phyloP scores from a whole-genome alignment of 2,329 filamentous ascomycete genomes.

The Claviceps sp. region DNA sequence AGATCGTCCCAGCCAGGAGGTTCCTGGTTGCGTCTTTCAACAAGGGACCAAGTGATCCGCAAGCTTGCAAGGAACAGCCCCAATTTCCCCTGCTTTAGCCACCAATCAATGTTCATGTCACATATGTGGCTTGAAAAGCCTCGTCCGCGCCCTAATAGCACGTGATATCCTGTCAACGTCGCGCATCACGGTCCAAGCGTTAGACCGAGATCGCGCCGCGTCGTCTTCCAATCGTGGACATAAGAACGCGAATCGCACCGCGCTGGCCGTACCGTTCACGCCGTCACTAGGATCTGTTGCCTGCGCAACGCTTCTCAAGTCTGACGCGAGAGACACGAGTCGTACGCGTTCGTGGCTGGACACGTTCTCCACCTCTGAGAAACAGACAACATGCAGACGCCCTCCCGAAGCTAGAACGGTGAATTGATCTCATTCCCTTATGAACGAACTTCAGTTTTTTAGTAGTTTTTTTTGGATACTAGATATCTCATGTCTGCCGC shows the following conservation, averaged over 20 bases:
- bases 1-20: background rate
- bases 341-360: background rate
- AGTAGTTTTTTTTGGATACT: background rate
- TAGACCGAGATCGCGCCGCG: background rate
- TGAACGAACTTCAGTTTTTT: background rate
- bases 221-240: background rate
- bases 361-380: background rate
- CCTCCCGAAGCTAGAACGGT: background rate
- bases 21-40: background rate
- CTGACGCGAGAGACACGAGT: background rate
- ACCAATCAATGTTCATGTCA: conserved; percentile 10
- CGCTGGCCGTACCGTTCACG: background rate
- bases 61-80: conserved; percentile 7
- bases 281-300: background rate
- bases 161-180: conserved; percentile 20
- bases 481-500: background rate
- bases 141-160: conserved; percentile 7
- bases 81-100: conserved; percentile 16
- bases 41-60: background rate
- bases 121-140: too few relatives aligned
- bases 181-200: conserved; percentile 8
- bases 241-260: background rate
- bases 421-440: background rate
- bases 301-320: background rate
- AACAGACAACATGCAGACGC: background rate